These are phyloP conservation scores for Arxiozyma telluris DNA, from an alignment of 1,139 yeast genomes.

Conservation along the genomic window DNA sequence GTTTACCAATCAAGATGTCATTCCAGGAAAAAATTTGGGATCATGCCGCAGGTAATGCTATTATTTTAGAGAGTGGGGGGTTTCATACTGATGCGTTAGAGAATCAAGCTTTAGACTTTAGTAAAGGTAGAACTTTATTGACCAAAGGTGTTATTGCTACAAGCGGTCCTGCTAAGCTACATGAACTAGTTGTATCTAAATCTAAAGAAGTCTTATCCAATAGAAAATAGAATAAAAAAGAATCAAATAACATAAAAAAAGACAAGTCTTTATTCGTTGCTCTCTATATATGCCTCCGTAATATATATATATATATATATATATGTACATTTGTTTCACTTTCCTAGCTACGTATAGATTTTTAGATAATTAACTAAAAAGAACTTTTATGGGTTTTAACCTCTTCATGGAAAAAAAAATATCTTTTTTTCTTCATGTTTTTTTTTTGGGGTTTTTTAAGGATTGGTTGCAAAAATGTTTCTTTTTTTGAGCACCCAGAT, in stretches of 20 bases:
- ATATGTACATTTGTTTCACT: not conserved
- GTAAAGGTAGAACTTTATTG: slow-evolving; percentile 70
- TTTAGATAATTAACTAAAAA: no score
- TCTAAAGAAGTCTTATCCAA: slow-evolving; percentile 35
- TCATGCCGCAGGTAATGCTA: slow-evolving; percentile 90
- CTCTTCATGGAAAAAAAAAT: no score
- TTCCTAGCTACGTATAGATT: not conserved
- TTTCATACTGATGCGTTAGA: slow-evolving; percentile 78
- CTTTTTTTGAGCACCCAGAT: no score
- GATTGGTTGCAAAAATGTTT: no score
- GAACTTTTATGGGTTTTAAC: no score
- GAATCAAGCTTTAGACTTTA: slow-evolving; percentile 58
- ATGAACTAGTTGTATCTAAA: slow-evolving; percentile 51
- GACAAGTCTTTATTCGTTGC: no score
- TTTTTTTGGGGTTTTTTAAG: no score
- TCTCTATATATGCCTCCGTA: not conserved
- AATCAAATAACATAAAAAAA: no score
- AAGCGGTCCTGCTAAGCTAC: slow-evolving; percentile 44
- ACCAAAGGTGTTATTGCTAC: slow-evolving; percentile 93
- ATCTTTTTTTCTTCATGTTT: no score
- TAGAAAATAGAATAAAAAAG: slow-evolving; percentile 7
- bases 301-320: not conserved
- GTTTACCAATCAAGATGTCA: slow-evolving; percentile 67
- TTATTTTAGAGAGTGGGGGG: slow-evolving; percentile 88
- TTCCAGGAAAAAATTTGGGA: slow-evolving; percentile 98